Evolutionary conservation across 768 basidiomycete species (phyloP).

Genomic region (Phanerodontia chrysosporium): DNA sequence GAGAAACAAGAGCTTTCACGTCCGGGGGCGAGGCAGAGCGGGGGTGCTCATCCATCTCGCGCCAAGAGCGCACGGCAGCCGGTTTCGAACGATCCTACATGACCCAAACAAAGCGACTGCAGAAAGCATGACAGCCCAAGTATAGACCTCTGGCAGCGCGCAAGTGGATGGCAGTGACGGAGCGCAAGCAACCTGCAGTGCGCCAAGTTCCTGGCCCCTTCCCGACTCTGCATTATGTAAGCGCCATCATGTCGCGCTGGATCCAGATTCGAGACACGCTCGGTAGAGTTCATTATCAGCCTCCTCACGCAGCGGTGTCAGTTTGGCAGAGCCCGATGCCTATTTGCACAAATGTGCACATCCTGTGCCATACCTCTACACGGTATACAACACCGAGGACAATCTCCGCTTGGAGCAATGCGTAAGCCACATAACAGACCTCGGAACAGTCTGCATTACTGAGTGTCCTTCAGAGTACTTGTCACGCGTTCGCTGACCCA

Average conservation of each 20-base stretch:
- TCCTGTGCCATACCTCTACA: slow-evolving; percentile 68
- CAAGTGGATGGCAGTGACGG: background rate
- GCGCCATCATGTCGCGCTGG: background rate
- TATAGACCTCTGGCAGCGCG: too few relatives aligned
- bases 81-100: background rate
- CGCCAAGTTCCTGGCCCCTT: background rate
- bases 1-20: slow-evolving; percentile 30
- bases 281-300: too few relatives aligned
- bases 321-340: slow-evolving; percentile 45
- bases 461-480: slow-evolving; percentile 42
- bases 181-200: background rate
- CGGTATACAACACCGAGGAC: slow-evolving; percentile 72
- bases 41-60: background rate
- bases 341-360: slow-evolving; percentile 76
- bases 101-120: too few relatives aligned
- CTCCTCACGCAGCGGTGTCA: too few relatives aligned
- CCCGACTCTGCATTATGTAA: background rate
- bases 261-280: too few relatives aligned
- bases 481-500: slow-evolving; percentile 73
- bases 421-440: slow-evolving; percentile 39
- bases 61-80: background rate
- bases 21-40: slow-evolving; percentile 38
- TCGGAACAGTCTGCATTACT: background rate
- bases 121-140: too few relatives aligned
- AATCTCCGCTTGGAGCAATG: slow-evolving; percentile 84